These are phyloP conservation scores for Colletotrichum simmondsii DNA, from an alignment of 2,329 filamentous ascomycete species.

Conservation along the genomic window DNA sequence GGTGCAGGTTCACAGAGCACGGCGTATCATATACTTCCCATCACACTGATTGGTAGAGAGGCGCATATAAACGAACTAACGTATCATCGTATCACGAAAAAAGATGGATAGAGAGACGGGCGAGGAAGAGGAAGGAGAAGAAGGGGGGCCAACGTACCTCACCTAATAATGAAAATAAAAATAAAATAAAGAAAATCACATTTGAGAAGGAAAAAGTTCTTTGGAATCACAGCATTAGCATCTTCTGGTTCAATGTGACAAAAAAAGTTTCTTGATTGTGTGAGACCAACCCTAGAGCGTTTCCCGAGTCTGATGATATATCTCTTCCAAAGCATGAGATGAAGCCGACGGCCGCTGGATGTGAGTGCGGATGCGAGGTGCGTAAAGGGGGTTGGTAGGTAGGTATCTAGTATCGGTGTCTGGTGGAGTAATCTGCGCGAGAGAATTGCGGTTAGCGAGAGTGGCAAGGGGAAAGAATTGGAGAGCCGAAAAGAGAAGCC, in stretches of 20 bases:
- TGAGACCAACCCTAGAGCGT: slow-evolving; percentile 41
- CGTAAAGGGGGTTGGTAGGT: neutral
- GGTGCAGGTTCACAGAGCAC: neutral
- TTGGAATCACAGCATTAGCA: slow-evolving; percentile 28
- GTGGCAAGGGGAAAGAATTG: neutral
- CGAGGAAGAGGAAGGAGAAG: slow-evolving; percentile 9
- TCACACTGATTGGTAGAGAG: slow-evolving; percentile 7
- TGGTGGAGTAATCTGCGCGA: slow-evolving; percentile 44
- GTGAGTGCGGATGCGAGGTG: neutral
- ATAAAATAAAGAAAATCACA: slow-evolving; percentile 12
- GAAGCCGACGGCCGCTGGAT: neutral
- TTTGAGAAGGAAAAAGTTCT: neutral
- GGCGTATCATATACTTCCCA: neutral
- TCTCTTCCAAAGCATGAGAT: neutral
- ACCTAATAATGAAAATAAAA: slow-evolving; percentile 25
- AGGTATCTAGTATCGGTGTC: slow-evolving; percentile 47
- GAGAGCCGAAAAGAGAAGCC: slow-evolving; percentile 27
- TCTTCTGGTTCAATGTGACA: slow-evolving; percentile 19
- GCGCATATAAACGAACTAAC: slow-evolving; percentile 25
- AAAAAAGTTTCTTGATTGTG: slow-evolving; percentile 31
- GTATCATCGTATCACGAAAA: slow-evolving; percentile 26
- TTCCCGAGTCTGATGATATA: neutral
- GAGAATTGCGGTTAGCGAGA: neutral
- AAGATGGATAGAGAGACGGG: slow-evolving; percentile 16
- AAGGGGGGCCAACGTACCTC: slow-evolving; percentile 7